Base-by-base conservation (phyloP, 140 eudicot species). In the Ambrosia hybrid region DNA sequence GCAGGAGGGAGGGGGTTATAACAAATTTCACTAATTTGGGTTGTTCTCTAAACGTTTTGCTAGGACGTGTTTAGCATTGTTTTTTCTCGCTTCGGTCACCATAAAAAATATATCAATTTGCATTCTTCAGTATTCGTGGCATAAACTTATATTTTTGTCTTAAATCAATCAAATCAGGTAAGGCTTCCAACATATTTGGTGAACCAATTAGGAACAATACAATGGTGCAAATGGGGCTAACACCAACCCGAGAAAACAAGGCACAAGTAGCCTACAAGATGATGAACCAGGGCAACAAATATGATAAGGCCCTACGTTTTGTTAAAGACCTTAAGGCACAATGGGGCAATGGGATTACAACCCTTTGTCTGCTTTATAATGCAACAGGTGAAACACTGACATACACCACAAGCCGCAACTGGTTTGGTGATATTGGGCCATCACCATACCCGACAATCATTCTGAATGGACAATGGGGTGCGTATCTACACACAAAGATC, bases 351-450 rank as follows among this genome's bases (percentile, higher is more conserved):
- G 72, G 72, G 65, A 37, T 74, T 9, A 13, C 72, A 12, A 36
- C 65, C 41, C 71, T 74, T 51, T 74, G 78, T 41, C 36, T 74
- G 57, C 13, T 74, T 51, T 74, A 74, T 41, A 74, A 74, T 10
- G 78, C 78, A 61, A 74, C 78, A 5, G 78, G 71, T 0, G 78
- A 74, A 49, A 62, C 71, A 33, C 71, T 74, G 16, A 74, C 78
- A 12, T 51, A 49, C 5, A 9, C 53, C 0, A 9, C 63, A 51
- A 64, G 71, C 51, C 78, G n/a, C 71, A 65, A 74, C 51, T 64
- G 78, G 72, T 65, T 48, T 64, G 78, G 78, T 48, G 71, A 74
- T 65, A 61, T 74, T 52, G 78, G 72, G 9, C 63, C 71, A 53
- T 26, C 71, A 1, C 78, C 78, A 16, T 64, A 46, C 72, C 72